Base-by-base conservation (phyloP, 176 grass and related monocot species). In the Carex pumila region DNA sequence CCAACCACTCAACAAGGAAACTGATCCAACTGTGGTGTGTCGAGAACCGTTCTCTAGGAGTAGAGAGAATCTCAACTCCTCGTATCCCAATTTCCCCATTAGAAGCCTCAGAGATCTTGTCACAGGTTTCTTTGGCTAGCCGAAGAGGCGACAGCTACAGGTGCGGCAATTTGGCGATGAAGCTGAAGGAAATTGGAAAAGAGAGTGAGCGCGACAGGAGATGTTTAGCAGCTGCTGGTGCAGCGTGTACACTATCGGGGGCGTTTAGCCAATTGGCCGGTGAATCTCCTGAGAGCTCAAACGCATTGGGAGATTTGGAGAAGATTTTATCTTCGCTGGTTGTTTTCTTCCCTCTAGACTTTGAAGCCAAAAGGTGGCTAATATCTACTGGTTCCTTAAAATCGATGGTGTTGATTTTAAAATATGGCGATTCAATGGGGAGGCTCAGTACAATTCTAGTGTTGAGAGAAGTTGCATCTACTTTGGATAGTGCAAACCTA, bases 11-110 rank as follows among this genome's bases (percentile, higher is more conserved):
- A 18, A 94, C 89, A 19, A 87, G 88, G 1, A 69, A 92, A 19
- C 84, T 97, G 85, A 97, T 97, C 66, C 94, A 97, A 87, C 87
- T 89, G 19, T 97, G 94, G 94, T 94, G 94, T 88, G 90, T 97
- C 32, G 85, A 92, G 19, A 92, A 91, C 85, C 70, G 80, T 6
- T 80, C 80, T 11, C 15, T 80, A 1, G 89, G 89, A 7, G 74
- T 88, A n/a, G 90, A 94, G 80, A 86, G 88, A 6, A 83, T 97
- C 70, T 85, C 92, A 29, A 97, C 94, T 19, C 94, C 94, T n/a
- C 72, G 63, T 30, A 91, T 83, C 22, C 94, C 94, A 2, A 67
- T 97, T 59, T 63, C n/a, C 0, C 82, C 78, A 6, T 62, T 49
- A 21, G 88, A 92, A 30, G 91, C 85, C 0, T 85, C 82, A 17